A percentile compares a stretch with the other conserved stretches of the same genome.
Conservation (phyloP, 768 basidiomycete genomes). For the Tricholomella constricta region DNA sequence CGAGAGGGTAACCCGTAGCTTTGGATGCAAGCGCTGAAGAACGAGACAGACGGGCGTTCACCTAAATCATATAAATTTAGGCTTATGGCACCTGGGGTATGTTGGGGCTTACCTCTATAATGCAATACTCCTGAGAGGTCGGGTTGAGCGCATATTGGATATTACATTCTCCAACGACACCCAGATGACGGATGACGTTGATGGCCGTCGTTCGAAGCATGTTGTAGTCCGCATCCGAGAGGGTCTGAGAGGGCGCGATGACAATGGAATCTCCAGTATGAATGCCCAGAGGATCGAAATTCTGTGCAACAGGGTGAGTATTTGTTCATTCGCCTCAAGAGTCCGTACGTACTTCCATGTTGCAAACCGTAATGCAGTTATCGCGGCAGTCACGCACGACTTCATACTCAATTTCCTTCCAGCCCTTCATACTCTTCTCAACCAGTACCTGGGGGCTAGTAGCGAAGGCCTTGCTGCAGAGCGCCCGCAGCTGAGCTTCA, state of each 20-base stretch:
- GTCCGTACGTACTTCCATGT: constrained; percentile 89
- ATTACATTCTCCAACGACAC: constrained; percentile 98
- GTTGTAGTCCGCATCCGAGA: constrained; percentile 99
- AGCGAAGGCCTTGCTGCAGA: constrained; percentile 95
- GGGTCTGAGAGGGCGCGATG: constrained; percentile 94
- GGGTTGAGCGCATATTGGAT: constrained; percentile 99
- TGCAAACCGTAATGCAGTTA: constrained; percentile 99
- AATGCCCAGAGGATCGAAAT: constrained; percentile 98
- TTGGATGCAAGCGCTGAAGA: constrained; percentile 98
- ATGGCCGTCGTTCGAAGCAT: constrained; percentile 98
- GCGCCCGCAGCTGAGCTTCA: constrained; percentile 81
- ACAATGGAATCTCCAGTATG: constrained; percentile 99
- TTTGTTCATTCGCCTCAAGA: neutral
- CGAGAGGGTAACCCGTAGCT: constrained; percentile 96
- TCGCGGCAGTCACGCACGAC: constrained; percentile 97
- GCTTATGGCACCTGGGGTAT: neutral
- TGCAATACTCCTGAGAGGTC: constrained; percentile 93
- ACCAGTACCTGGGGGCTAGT: constrained; percentile 98
- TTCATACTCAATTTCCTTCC: constrained; percentile 99
- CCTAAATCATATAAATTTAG: constrained; percentile 24
- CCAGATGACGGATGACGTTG: constrained; percentile 98
- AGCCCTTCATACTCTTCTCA: constrained; percentile 99
- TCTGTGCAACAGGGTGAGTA: constrained; percentile 49
- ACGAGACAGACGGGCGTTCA: constrained; percentile 97
- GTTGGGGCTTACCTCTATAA: constrained; percentile 74